phyloP scores from a whole-genome alignment of 1,139 yeast species.

The Yamadazyma blattariae region DNA sequence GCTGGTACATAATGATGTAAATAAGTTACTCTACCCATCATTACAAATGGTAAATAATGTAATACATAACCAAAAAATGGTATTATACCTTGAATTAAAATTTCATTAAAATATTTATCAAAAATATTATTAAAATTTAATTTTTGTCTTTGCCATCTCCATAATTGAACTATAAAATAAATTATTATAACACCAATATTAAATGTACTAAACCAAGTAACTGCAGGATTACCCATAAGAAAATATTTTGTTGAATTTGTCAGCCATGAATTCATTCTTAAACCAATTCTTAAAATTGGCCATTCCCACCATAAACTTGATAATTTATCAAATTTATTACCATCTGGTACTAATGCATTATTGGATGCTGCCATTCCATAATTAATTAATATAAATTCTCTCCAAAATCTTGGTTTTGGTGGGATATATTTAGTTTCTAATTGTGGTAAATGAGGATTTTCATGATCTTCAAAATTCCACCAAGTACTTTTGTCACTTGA shows the following conservation, averaged over 20 bases:
- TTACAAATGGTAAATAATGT: slow-evolving; percentile 84
- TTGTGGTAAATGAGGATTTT: slow-evolving; percentile 38
- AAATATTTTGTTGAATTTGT: slow-evolving; percentile 49
- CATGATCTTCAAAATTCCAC: slow-evolving; percentile 79
- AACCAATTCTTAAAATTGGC: slow-evolving; percentile 63
- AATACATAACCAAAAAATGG: slow-evolving; percentile 93
- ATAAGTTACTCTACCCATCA: slow-evolving; percentile 97
- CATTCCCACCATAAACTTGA: slow-evolving; percentile 82
- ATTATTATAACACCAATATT: slow-evolving; percentile 20
- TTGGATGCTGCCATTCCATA: slow-evolving; percentile 80
- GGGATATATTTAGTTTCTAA: slow-evolving; percentile 47
- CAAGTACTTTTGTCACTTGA: slow-evolving; percentile 63
- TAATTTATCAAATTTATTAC: slow-evolving; percentile 60
- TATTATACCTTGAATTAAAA: slow-evolving; percentile 20
- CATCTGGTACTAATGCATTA: slow-evolving; percentile 63
- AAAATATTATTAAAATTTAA: slow-evolving; percentile 11
- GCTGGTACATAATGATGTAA: slow-evolving; percentile 98
- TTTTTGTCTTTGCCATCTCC: slow-evolving; percentile 37
- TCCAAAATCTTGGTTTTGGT: slow-evolving; percentile 68
- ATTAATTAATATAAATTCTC: slow-evolving; percentile 66
- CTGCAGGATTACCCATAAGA: slow-evolving; percentile 64
- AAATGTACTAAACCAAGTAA: slow-evolving; percentile 56
- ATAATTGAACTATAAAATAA: slow-evolving; percentile 17
- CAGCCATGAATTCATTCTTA: slow-evolving; percentile 72
- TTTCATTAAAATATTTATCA: slow-evolving; percentile 9